Percentiles rank a stretch among this genome's conserved stretches.
These are phyloP conservation scores for Candida andamanensis DNA, from an alignment of 805 yeast genomes.

Conservation along the genomic window DNA sequence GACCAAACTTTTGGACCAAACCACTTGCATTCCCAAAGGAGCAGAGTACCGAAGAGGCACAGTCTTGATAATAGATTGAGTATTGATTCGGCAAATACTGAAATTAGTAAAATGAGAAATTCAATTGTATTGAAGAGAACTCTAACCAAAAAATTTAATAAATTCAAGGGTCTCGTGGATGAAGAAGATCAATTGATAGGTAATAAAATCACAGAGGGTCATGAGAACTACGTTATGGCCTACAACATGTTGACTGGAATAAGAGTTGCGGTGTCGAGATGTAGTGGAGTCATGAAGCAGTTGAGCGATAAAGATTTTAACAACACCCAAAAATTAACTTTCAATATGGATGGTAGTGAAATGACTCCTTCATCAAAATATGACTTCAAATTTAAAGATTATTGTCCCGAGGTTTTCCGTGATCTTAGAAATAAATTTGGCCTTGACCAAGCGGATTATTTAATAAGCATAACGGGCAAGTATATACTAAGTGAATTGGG, in stretches of 20 bases:
- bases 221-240: conserved; percentile 87
- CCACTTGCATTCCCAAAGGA: too few species aligned
- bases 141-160: conserved; percentile 23
- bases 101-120: conserved; percentile 47
- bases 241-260: conserved; percentile 97
- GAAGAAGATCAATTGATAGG: conserved; percentile 67
- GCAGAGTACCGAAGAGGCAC: too few species aligned
- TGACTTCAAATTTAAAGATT: conserved; percentile 95
- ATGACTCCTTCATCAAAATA: conserved; percentile 90
- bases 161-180: conserved; percentile 35
- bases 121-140: conserved; percentile 42
- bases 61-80: conserved; percentile 4
- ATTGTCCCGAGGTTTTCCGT: conserved; percentile 89
- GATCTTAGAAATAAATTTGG: conserved; percentile 77
- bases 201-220: conserved; percentile 85
- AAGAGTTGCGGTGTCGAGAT: conserved; percentile 87
- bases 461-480: conserved; percentile 87
- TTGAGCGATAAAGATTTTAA: conserved; percentile 67
- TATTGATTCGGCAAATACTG: conserved; percentile 30
- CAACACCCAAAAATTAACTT: conserved; percentile 72
- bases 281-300: conserved; percentile 79
- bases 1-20: too few species aligned
- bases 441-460: conserved; percentile 92
- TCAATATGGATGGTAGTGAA: conserved; percentile 83
- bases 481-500: conserved; percentile 87